These are phyloP conservation scores for Exophiala lecanii-corni DNA, from an alignment of 2,329 filamentous ascomycete species.

Conservation along the genomic window DNA sequence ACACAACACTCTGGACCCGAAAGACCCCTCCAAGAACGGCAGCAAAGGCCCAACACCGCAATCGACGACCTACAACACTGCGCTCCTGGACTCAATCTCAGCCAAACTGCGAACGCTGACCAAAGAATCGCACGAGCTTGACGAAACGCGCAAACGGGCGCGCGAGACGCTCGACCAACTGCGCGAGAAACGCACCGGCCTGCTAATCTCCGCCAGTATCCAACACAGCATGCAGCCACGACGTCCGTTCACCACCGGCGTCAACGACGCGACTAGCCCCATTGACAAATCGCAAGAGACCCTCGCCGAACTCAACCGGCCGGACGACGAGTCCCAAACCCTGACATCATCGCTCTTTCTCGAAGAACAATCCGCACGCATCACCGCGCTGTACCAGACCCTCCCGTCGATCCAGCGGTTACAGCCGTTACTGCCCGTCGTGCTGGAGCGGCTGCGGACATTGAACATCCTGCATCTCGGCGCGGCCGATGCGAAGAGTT, in stretches of 20 bases:
- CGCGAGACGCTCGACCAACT: constrained; percentile 39
- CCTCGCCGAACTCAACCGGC: constrained; percentile 29
- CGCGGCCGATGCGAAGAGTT: constrained; percentile 74
- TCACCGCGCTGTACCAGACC: constrained; percentile 86
- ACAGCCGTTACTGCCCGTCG: constrained; percentile 74
- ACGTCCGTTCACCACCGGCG: constrained; percentile 24
- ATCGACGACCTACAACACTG: constrained; percentile 32
- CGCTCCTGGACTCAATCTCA: constrained; percentile 41
- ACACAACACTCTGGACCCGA: constrained; percentile 43
- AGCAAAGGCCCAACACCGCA: constrained; percentile 1
- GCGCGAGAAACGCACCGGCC: constrained; percentile 36
- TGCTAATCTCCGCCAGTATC: constrained; percentile 27
- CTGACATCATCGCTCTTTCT: constrained; percentile 38
- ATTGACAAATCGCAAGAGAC: constrained; percentile 39
- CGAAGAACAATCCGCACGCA: constrained; percentile 72
- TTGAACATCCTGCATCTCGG: constrained; percentile 80
- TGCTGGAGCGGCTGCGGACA: constrained; percentile 80
- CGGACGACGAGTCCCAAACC: constrained; percentile 21
- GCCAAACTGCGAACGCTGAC: constrained; percentile 41
- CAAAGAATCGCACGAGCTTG: constrained; percentile 41
- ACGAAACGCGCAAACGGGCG: constrained; percentile 40
- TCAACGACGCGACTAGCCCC: constrained; percentile 48
- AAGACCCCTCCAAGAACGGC: constrained; percentile 22
- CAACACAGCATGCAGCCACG: constrained; percentile 16
- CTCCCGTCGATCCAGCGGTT: constrained; percentile 84